Percentiles rank a stretch among this genome's conserved stretches.
Conservation (phyloP, 2,329 filamentous ascomycete genomes). For the Leptographium galeiforme region DNA sequence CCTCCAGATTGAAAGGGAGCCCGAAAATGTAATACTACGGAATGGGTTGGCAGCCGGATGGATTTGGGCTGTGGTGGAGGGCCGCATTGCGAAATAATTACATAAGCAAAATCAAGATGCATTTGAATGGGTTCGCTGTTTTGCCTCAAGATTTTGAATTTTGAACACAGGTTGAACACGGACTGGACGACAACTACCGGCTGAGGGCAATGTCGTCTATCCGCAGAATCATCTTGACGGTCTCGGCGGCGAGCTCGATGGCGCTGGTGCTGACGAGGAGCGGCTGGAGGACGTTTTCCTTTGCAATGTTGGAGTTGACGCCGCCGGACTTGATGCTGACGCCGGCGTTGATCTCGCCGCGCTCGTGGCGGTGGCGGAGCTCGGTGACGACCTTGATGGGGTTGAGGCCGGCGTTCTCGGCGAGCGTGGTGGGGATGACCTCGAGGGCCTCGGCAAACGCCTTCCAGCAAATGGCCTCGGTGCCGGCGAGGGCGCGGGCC, state of each 20-base stretch:
- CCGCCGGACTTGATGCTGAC: constrained; percentile 97
- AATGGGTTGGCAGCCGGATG: background rate
- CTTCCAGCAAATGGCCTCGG: constrained; percentile 97
- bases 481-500: constrained; percentile 72
- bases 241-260: constrained; percentile 93
- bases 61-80: background rate
- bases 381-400: constrained; percentile 98
- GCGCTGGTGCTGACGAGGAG: constrained; percentile 93
- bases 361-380: constrained; percentile 81
- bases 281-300: constrained; percentile 94
- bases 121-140: no score
- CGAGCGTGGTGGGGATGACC: constrained; percentile 89
- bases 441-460: constrained; percentile 96
- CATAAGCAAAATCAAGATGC: background rate
- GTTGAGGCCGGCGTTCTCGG: constrained; percentile 94
- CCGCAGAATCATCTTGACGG: constrained; percentile 81
- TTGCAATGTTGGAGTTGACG: constrained; percentile 91
- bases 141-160: no score
- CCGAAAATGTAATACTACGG: background rate
- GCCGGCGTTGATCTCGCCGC: constrained; percentile 89
- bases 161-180: no score
- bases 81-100: background rate
- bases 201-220: constrained; percentile 55
- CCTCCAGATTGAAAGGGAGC: background rate
- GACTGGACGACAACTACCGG: constrained; percentile 26